Evolutionary conservation across 202 grass and related monocot genomes (phyloP), one percentile per base, ranked within the genome.

Genomic region (Miscanthus sacchariflorus): DNA sequence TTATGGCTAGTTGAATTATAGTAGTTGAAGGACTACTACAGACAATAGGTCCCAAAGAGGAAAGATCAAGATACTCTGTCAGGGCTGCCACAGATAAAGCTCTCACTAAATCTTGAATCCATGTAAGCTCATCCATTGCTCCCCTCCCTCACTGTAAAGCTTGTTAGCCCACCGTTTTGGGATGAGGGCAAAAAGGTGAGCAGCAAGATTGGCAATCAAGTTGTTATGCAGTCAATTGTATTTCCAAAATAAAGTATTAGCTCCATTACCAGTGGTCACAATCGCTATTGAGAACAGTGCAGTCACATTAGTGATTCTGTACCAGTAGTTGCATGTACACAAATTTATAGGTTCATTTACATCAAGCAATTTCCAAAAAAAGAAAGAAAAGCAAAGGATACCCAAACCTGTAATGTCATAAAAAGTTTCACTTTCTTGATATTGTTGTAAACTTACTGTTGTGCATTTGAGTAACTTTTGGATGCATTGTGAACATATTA

Each of bases 1-100:
- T 67, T 85, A 80, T 54, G 21, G n/a, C 18, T 81, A 59, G 58
- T 81, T 79, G 14, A 72, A 89, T 80, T 39, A 15, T 54, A 42
- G 49, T 72, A 65, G 15, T 63, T 23, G 7, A 33, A 25, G 52
- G 52, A 56, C 18, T 56, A 21, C 52, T 56, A 56, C 52, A 56
- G 52, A 56, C 2, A 56, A 56, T 54, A 54, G 17, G 17, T 12
- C 50, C 17, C 50, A 54, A 19, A 54, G 36, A 38, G 36, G 36
- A 38, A 38, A 38, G 50, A 54, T 54, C 17, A 54, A 54, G 50
- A 54, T 59, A 59, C 19, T 59, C 54, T n/a, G 14, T 59, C 7
- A 59, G 19, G 54, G 19, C 19, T 59, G 54, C 54, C 54, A n/a
- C 54, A 59, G 54, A n/a, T 59, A 59, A n/a, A 9, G 19, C 19